A percentile compares a stretch with the other conserved stretches of the same genome.
These are phyloP conservation scores for Pascua guehoae DNA, from an alignment of 1,284 basidiomycete genomes.

Conservation along the genomic window DNA sequence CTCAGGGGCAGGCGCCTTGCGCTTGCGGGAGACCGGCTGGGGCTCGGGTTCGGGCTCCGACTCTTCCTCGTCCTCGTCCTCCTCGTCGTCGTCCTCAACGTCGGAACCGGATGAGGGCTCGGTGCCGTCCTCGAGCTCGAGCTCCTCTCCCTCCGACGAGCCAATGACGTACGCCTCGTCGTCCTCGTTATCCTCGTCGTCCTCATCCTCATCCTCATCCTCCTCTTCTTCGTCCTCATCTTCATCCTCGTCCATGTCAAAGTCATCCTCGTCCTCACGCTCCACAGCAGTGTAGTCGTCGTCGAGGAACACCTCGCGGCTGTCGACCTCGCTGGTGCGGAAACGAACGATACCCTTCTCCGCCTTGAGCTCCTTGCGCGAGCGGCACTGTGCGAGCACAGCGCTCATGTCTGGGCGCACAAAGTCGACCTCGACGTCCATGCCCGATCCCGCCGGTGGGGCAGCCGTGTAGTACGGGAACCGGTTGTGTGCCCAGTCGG, in stretches of 20 bases:
- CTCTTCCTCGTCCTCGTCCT: slow-evolving; percentile 19
- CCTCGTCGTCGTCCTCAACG: slow-evolving; percentile 33
- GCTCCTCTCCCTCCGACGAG: slow-evolving; percentile 42
- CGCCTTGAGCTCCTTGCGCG: slow-evolving; percentile 58
- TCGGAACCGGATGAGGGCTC: slow-evolving; percentile 40
- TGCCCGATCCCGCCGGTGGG: slow-evolving; percentile 50
- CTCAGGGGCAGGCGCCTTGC: slow-evolving; percentile 18
- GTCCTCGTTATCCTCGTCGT: slow-evolving; percentile 30
- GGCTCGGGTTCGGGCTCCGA: slow-evolving; percentile 29
- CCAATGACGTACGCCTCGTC: slow-evolving; percentile 32
- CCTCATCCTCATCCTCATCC: slow-evolving; percentile 37
- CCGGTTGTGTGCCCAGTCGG: slow-evolving; percentile 82
- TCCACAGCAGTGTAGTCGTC: slow-evolving; percentile 52
- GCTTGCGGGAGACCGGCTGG: slow-evolving; percentile 17
- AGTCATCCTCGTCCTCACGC: slow-evolving; percentile 23
- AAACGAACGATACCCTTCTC: slow-evolving; percentile 58
- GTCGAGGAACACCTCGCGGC: slow-evolving; percentile 57
- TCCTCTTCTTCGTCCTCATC: slow-evolving; percentile 45
- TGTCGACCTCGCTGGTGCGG: slow-evolving; percentile 55
- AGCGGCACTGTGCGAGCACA: slow-evolving; percentile 60
- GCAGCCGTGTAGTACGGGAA: slow-evolving; percentile 70
- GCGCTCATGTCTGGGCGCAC: slow-evolving; percentile 42
- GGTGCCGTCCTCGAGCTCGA: slow-evolving; percentile 42
- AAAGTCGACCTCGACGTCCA: slow-evolving; percentile 17
- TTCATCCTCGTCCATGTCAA: slow-evolving; percentile 35